These are phyloP conservation scores for Leccinellum albellum DNA, from an alignment of 768 basidiomycete genomes.

Conservation along the genomic window DNA sequence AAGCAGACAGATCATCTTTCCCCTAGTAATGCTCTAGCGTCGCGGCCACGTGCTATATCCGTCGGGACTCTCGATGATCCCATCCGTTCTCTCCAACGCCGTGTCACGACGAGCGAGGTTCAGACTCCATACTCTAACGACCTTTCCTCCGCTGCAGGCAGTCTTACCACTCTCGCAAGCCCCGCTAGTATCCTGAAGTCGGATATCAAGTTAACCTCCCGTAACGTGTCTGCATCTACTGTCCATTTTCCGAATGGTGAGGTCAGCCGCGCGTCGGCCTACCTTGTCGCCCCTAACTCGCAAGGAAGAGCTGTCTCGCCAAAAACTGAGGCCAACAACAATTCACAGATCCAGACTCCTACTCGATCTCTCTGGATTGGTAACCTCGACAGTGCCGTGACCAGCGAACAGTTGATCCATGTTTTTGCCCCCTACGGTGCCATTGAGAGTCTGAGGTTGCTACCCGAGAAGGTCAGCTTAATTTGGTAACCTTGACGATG, in stretches of 20 bases:
- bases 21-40: conserved; percentile 37
- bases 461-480: conserved; percentile 86
- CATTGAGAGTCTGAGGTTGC: conserved; percentile 89
- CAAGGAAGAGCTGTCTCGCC: conserved; percentile 80
- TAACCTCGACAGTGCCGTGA: conserved; percentile 91
- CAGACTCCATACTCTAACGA: conserved; percentile 57
- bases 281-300: conserved; percentile 63
- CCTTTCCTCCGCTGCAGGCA: conserved; percentile 38
- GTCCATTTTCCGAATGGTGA: conserved; percentile 73
- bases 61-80: conserved; percentile 86
- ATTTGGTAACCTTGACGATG: background rate
- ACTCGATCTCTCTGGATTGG: conserved; percentile 98
- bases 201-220: conserved; percentile 47
- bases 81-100: conserved; percentile 63
- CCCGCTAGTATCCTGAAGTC: conserved; percentile 54
- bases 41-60: conserved; percentile 78
- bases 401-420: conserved; percentile 90
- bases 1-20: conserved; percentile 68
- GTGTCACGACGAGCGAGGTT: conserved; percentile 55
- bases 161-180: conserved; percentile 19
- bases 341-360: conserved; percentile 83
- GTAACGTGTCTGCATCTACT: conserved; percentile 42
- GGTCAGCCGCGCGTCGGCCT: conserved; percentile 56
- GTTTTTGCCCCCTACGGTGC: conserved; percentile 97
- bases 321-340: conserved; percentile 62